Evolutionary conservation across 768 basidiomycete genomes (phyloP), one percentile per base, ranked within the genome.

Genomic region (Leccinum subgranulosum): DNA sequence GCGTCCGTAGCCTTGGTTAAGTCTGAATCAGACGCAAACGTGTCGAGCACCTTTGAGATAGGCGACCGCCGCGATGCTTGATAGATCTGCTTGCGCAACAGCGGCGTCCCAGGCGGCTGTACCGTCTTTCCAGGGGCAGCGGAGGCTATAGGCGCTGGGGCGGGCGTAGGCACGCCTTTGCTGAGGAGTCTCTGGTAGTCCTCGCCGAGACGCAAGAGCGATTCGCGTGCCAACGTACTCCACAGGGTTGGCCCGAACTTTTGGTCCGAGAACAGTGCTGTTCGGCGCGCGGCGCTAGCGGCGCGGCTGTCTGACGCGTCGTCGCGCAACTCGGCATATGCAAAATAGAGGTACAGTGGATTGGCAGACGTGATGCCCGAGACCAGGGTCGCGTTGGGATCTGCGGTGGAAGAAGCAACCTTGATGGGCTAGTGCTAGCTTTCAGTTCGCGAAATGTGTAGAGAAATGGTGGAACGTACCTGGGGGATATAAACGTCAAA

Each of bases 121-220:
- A 66, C 51, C 6, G 69, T 53, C 14, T 70, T 70, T 7, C 69
- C 49, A 1, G 75, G 68, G 7, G 66, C 55, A 2, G 68, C 21
- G n/a, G 77, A 66, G 17, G 17, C 36, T 7, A 62, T 50, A 19
- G 60, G 50, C 17, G 56, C 60, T 15, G 28, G 63, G 11, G 50
- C 61, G 34, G 31, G 74, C 57, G 67, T 51, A 9, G 73, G 64
- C 1, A 69, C 65, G 6, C 90, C 90, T n/a, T 82, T 75, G 1
- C 82, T 77, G 3, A 87, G 72, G 49, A 92, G 74, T 0, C 77
- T 73, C 62, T 87, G 87, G 59, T 91, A 91, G 68, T 93, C 88
- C 1, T 74, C 66, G 9, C 88, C 90, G 1, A 92, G 76, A 7
- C 80, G 66, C 10, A 88, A 65, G 2, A 93, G 76, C 8, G 80